Conservation (phyloP, 352 stramenopile genomes). For the Phytophthora ohioensis region DNA sequence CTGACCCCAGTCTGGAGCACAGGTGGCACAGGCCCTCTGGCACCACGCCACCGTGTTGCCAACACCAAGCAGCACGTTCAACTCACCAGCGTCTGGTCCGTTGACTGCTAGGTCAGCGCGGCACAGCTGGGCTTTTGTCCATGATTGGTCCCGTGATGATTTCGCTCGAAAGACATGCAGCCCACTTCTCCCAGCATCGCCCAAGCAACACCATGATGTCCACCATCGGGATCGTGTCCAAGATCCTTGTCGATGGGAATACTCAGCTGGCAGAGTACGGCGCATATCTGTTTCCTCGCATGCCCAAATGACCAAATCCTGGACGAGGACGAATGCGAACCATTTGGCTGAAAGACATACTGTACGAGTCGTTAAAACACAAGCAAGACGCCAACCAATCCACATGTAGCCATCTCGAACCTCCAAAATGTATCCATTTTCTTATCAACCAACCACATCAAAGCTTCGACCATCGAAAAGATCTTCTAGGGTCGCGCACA, state of each 20-base stretch:
- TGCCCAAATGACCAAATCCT: too few species aligned
- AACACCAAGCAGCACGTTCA: neutral
- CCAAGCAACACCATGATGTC: neutral
- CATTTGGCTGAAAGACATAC: too few species aligned
- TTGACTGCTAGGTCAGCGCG: neutral
- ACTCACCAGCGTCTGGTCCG: neutral
- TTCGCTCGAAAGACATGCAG: neutral
- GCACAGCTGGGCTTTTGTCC: neutral
- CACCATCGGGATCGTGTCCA: neutral
- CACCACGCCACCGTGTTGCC: neutral
- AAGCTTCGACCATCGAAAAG: slow-evolving; percentile 12
- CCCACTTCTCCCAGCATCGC: neutral
- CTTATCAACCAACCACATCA: neutral
- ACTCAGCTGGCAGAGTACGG: neutral
- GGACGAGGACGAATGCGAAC: too few species aligned
- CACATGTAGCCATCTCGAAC: too few species aligned
- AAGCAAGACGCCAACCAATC: too few species aligned
- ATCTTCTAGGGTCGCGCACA: slow-evolving; percentile 13
- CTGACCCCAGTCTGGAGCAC: neutral
- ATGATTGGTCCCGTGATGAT: neutral
- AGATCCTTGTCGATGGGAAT: neutral
- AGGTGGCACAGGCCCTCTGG: neutral
- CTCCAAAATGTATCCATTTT: too few species aligned
- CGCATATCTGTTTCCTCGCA: neutral
- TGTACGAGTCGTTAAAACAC: too few species aligned